These are phyloP conservation scores for Mycena epipterygia DNA, from an alignment of 768 basidiomycete genomes.

Conservation along the genomic window DNA sequence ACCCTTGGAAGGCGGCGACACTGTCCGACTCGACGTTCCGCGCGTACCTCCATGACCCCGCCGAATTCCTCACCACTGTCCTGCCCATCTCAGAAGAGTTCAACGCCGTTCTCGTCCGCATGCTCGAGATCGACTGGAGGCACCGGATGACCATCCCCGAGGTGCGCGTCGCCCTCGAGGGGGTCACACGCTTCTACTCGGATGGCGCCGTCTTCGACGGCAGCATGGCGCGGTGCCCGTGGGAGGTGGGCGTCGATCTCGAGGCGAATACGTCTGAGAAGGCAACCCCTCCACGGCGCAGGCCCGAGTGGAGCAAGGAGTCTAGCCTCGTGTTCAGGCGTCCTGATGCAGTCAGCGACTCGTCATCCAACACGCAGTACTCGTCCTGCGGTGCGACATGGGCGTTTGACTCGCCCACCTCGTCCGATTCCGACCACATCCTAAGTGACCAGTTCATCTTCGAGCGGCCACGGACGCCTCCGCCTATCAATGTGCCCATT, in stretches of 20 bases:
- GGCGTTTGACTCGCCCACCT: slow-evolving; percentile 66
- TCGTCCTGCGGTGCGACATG: slow-evolving; percentile 67
- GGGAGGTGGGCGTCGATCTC: slow-evolving; percentile 77
- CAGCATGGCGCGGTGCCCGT: slow-evolving; percentile 82
- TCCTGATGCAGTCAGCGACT: slow-evolving; percentile 21
- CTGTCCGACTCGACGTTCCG: slow-evolving; percentile 89
- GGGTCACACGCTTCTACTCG: slow-evolving; percentile 76
- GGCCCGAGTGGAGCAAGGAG: slow-evolving; percentile 58
- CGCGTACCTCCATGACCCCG: slow-evolving; percentile 84
- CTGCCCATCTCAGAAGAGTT: slow-evolving; percentile 84
- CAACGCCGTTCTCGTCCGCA: slow-evolving; percentile 80
- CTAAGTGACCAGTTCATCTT: slow-evolving; percentile 56
- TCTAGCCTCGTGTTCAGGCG: slow-evolving; percentile 45
- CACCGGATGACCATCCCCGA: slow-evolving; percentile 65
- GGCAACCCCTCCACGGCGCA: slow-evolving; percentile 37
- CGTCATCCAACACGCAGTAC: slow-evolving; percentile 46
- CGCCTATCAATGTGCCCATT: slow-evolving; percentile 54
- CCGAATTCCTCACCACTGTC: slow-evolving; percentile 85
- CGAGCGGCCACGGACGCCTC: slow-evolving; percentile 64
- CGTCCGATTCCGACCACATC: slow-evolving; percentile 57
- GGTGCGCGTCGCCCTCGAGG: slow-evolving; percentile 69
- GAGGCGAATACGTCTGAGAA: slow-evolving; percentile 52
- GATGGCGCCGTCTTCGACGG: slow-evolving; percentile 85
- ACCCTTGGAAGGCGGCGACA: slow-evolving; percentile 95
- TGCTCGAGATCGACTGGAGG: slow-evolving; percentile 80